Evolutionary conservation across 305 asterid genomes (phyloP), one percentile per base, ranked within the genome.

Genomic region (Withania somnifera): DNA sequence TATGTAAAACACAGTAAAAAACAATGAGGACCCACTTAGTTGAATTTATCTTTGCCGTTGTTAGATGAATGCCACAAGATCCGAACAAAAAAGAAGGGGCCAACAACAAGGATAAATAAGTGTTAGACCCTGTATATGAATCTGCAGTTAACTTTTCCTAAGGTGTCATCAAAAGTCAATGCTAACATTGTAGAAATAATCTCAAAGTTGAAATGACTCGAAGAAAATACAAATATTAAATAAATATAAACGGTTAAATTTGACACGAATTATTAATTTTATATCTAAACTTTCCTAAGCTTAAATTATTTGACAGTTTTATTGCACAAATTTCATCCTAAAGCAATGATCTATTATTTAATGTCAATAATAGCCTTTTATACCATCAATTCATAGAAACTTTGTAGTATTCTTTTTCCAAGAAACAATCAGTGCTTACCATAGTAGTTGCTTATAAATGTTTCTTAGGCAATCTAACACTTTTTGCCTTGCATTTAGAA

Each of bases 1-100:
- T 58, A 61, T 22, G 13, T 5, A 24, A n/a, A 11, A 26, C 68
- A 28, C 79, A 71, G 61, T 75, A 75, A 50, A 26, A 75, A 75
- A 75, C 80, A 50, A 75, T 75, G 61, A 75, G 61, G 79, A 50
- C 79, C 79, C 61, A 75, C 26, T 75, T 8, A 75, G 61, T 75
- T 75, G 61, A 75, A 50, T 47, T 15, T 75, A n/a, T 50, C 63
- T 50, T 47, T 17, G 42, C 60, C 40, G 45, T 50, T 75, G 60
- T 26, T 47, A 73, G 79, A 71, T 45, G 34, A 47, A 45, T 73
- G 11, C 60, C 57, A 15, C 4, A 14, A 73, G 26, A 47, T 71
- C 79, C 60, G 26, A 73, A 28, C 45, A 17, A 26, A 47, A 47
- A 24, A 36, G 6, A 36, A 36, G n/a, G n/a, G n/a, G n/a, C 14